Evolutionary conservation across 2,329 filamentous ascomycete species (phyloP).

Genomic region (Dactylellina drechsleri): DNA sequence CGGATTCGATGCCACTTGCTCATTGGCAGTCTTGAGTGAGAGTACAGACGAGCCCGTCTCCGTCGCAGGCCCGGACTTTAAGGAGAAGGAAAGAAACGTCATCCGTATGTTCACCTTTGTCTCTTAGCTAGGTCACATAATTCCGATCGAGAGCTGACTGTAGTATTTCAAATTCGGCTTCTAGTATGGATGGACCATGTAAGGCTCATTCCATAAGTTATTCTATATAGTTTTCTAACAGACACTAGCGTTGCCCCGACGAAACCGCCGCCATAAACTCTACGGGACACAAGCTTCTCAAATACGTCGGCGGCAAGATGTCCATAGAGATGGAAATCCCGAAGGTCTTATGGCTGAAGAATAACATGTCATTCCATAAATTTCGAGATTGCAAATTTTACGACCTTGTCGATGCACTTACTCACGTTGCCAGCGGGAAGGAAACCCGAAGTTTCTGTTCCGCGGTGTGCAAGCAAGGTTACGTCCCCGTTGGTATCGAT

Average conservation of each 20-base stretch:
- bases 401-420: conserved; percentile 90
- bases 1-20: conserved; percentile 99
- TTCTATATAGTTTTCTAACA: neutral
- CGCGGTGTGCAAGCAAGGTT: conserved; percentile 96
- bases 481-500: conserved; percentile 94
- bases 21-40: conserved; percentile 85
- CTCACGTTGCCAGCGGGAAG: conserved; percentile 90
- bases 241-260: conserved; percentile 77
- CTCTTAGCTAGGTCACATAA: neutral
- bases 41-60: conserved; percentile 90
- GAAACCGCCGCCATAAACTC: conserved; percentile 94
- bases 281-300: conserved; percentile 88
- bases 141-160: neutral
- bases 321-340: conserved; percentile 99
- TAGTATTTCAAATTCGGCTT: neutral
- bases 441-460: conserved; percentile 95
- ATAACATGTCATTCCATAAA: conserved; percentile 91
- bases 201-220: conserved; percentile 20
- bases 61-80: conserved; percentile 89
- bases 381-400: conserved; percentile 97
- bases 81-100: conserved; percentile 89
- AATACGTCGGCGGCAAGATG: conserved; percentile 98
- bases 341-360: conserved; percentile 98
- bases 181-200: conserved; percentile 83
- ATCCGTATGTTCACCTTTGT: conserved; percentile 65